Evolutionary conservation across 257 asterid species (phyloP).

Genomic region (Rehmannia glutinosa): DNA sequence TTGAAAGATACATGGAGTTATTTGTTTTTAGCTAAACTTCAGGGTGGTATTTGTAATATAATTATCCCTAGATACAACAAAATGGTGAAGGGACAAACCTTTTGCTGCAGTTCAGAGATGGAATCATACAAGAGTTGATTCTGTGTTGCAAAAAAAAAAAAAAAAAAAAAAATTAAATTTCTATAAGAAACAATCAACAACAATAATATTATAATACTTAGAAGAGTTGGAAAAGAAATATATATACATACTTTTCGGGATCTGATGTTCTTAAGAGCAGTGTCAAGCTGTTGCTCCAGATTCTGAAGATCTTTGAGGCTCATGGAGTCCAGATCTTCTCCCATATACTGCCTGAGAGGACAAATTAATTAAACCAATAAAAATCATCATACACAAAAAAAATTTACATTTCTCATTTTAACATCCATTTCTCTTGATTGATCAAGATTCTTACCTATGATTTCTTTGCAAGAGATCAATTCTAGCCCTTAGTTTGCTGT

Average conservation of each 20-base stretch:
- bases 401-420: too few species aligned
- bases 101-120: conserved; percentile 66
- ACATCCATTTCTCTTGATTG: too few species aligned
- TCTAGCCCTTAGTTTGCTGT: conserved; percentile 62
- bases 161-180: too few species aligned
- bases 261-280: conserved; percentile 51
- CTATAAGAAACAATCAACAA: too few species aligned
- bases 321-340: conserved; percentile 53
- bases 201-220: too few species aligned
- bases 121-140: conserved; percentile 76
- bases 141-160: conserved; percentile 39
- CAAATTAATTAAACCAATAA: too few species aligned
- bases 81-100: conserved; percentile 52
- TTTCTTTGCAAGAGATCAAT: conserved; percentile 55
- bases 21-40: too few species aligned
- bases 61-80: too few species aligned
- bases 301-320: conserved; percentile 60
- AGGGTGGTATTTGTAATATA: too few species aligned
- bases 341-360: conserved; percentile 45
- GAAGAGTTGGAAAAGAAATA: too few species aligned
- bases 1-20: too few species aligned
- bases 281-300: conserved; percentile 56
- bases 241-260: conserved; percentile 42
- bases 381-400: too few species aligned
- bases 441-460: conserved; percentile 55